Evolutionary conservation across 495 filamentous ascomycete genomes (phyloP), one percentile per base, ranked within the genome.

Genomic region (Aspergillus asperescens): DNA sequence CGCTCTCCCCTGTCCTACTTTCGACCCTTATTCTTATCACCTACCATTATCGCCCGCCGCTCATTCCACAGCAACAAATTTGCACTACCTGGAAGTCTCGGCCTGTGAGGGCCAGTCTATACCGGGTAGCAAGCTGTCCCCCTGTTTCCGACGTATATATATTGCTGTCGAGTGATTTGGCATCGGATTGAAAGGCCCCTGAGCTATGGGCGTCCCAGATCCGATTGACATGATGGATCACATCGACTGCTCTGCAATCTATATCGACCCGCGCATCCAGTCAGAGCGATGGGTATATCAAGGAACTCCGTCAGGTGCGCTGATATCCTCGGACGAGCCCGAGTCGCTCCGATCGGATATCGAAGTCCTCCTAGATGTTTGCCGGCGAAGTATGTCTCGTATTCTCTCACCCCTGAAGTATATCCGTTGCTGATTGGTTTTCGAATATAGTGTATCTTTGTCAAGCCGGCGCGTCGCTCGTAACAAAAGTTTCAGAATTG

Each of bases 231-330:
- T 63, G 58, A 86, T 88, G 84, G 86, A 88, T 68, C 74, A 76
- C 68, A 76, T 81, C 60, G 73, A 81, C 55, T 91, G 85, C 72
- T 84, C 87, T 72, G 82, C 88, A 53, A 84, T 93, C 57, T 93
- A 90, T 65, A 87, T 93, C 53, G 87, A 93, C 71, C 84, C 84
- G 63, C 80, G 81, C 45, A 80, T 87, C 47, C 72, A 70, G 54
- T 74, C 81, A 56, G 84, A 89, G 55, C 75, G 83, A 62, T 72
- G 77, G 70, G 73, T 84, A 48, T 71, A 63, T 54, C 64, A 71
- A 49, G 67, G 63, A 39, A 61, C 77, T 60, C 59, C 57, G 23
- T 59, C 54, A 6, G 57, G 52, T 44, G 63, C 60, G 25, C 62
- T 60, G 49, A 57, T 59, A 16, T 44, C 65, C 19, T 57, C 72